Percentiles rank a stretch among this genome's conserved stretches.
Evolutionary conservation across 2,329 filamentous ascomycete genomes (phyloP).

Genomic region (Alternaria longipes): DNA sequence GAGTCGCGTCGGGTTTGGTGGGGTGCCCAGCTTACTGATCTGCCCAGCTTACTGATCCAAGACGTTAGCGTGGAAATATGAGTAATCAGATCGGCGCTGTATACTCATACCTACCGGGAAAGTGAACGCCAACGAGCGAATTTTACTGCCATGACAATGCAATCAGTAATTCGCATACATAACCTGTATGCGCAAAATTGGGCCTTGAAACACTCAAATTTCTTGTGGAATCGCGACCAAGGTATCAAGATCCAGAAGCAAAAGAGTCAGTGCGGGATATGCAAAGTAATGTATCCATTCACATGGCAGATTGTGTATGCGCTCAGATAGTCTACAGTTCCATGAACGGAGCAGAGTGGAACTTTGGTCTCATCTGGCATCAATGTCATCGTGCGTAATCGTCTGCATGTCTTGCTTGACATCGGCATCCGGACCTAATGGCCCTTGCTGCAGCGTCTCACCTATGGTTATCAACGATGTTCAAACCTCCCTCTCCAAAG

Average conservation of each 20-base stretch:
- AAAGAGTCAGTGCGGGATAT: background rate
- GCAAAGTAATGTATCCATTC: background rate
- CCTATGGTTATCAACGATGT: background rate
- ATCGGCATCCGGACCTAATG: background rate
- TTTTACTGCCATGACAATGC: background rate
- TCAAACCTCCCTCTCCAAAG: background rate
- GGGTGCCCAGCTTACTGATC: too few relatives aligned
- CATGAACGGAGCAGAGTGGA: background rate
- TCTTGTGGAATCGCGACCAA: background rate
- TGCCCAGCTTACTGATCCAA: too few relatives aligned
- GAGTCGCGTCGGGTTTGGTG: too few relatives aligned
- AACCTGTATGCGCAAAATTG: background rate
- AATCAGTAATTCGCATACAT: background rate
- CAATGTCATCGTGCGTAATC: slow-evolving; percentile 8
- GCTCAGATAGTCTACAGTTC: slow-evolving; percentile 5
- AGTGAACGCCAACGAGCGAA: background rate
- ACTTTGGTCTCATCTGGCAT: slow-evolving; percentile 7
- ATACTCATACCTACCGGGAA: background rate
- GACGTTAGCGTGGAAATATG: background rate
- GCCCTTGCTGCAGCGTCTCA: background rate
- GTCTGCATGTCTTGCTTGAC: background rate
- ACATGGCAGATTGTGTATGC: slow-evolving; percentile 4
- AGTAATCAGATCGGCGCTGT: background rate
- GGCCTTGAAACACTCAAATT: background rate
- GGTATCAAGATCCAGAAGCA: background rate